These are phyloP conservation scores for Boletus reticulatus DNA, from an alignment of 768 basidiomycete genomes.

Conservation along the genomic window DNA sequence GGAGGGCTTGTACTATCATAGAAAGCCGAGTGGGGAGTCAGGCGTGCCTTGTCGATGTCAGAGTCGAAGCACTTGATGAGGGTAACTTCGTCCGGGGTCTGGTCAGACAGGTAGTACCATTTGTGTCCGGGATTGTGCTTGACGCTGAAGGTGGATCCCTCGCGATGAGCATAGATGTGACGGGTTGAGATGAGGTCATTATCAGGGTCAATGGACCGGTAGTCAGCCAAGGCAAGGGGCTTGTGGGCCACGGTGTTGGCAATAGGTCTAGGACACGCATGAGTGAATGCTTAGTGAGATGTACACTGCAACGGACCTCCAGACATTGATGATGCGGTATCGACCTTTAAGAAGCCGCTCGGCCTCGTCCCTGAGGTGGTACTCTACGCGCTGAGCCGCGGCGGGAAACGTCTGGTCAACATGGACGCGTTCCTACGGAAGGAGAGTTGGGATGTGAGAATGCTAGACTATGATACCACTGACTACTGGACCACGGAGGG, in stretches of 20 bases:
- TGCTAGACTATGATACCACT: background rate
- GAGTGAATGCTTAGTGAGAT: background rate
- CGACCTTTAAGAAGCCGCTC: conserved; percentile 40
- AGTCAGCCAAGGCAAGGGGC: conserved; percentile 43
- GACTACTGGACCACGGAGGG: conserved; percentile 35
- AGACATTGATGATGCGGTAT: conserved; percentile 45
- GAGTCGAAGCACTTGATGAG: conserved; percentile 48
- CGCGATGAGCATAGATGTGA: conserved; percentile 34
- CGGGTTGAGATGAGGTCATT: conserved; percentile 39
- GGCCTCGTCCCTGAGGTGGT: conserved; percentile 40
- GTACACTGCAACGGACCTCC: conserved; percentile 29
- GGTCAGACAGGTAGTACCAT: conserved; percentile 40
- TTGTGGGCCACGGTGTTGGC: conserved; percentile 36
- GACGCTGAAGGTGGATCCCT: conserved; percentile 36
- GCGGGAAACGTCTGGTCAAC: conserved; percentile 44
- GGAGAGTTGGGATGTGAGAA: background rate
- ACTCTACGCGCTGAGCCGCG: conserved; percentile 35
- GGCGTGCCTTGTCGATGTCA: conserved; percentile 35
- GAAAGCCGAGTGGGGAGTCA: conserved; percentile 46
- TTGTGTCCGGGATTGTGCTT: conserved; percentile 35
- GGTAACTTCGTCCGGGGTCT: conserved; percentile 40
- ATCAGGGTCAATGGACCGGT: conserved; percentile 34
- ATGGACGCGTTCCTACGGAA: conserved; percentile 37
- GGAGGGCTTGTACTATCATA: conserved; percentile 32
- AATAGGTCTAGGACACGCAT: conserved; percentile 30